Base-by-base conservation (phyloP, 2,329 filamentous ascomycete genomes). In the Macrophomina tecta region DNA sequence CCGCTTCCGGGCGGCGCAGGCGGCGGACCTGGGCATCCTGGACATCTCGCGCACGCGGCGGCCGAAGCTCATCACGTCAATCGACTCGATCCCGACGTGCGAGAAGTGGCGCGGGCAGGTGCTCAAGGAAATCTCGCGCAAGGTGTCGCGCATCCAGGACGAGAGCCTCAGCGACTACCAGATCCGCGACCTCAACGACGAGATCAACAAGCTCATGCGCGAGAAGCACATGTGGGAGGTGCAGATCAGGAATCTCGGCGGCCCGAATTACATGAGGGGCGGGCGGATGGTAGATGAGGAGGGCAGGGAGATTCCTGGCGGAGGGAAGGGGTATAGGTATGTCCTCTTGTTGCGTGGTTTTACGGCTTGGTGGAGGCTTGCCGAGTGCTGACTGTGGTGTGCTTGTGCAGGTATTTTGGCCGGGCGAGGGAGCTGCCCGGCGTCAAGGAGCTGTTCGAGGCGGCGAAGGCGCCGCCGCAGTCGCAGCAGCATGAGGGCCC, bases 141-240 rank as follows among this genome's bases (percentile, higher is more conserved):
- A 99, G 81, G 93, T 99, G 67, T 93, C 93, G 70, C 92, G 92
- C 76, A 98, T 99, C 82, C 95, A 99, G 79, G 95, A 99, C 73
- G 84, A 88, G 8, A 89, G 90, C 55, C 86, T 99, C n/a, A 93
- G 89, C 80, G 95, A 99, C 84, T 98, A 91, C 83, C 95, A 98
- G 84, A 93, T 99, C 79, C 90, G 95, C 75, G 95, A 99, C 80
- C 85, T 99, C 77, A 99, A 99, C 82, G 95, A 99, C 80, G 95
- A 99, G 81, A 97, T 99, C 85, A 99, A 99, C 85, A 97, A 97
- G 82, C 86, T 97, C 69, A 97, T 99, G 92, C 90, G 93, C 70
- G 95, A 99, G 83, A 99, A 99, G 81, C 93, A 96, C 86, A 94
- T 97, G 87, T 99, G 95, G 95, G 95, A 99, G 84, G 88, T 95